These are phyloP conservation scores for Alloteropsis semialata DNA, from an alignment of 176 grass and related monocot species.

Conservation along the genomic window DNA sequence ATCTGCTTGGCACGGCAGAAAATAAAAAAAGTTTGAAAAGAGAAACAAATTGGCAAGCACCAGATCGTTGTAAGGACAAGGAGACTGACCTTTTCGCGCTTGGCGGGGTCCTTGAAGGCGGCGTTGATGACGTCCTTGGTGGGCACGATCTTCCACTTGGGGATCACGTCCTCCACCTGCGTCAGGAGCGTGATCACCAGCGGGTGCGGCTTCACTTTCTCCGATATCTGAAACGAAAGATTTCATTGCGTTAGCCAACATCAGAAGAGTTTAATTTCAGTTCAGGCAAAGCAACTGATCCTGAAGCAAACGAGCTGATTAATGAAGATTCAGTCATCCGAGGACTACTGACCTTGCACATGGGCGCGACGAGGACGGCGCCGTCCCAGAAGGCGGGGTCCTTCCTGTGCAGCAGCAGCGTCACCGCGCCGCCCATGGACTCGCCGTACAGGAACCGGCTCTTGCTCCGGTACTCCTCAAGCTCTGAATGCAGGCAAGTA, in stretches of 20 bases:
- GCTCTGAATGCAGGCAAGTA: constrained; percentile 3
- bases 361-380: constrained; percentile 74
- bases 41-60: not conserved
- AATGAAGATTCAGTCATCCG: too few species aligned
- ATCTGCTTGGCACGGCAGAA: constrained; percentile 46
- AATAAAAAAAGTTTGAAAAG: not conserved
- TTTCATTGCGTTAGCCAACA: not conserved
- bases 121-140: constrained; percentile 90
- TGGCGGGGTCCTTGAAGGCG: constrained; percentile 83
- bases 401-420: constrained; percentile 73
- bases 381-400: constrained; percentile 89
- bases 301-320: not conserved
- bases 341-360: constrained; percentile 68
- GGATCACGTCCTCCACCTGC: constrained; percentile 83
- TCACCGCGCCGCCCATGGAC: constrained; percentile 91
- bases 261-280: not conserved
- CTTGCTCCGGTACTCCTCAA: constrained; percentile 64
- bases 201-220: constrained; percentile 88
- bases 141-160: constrained; percentile 91
- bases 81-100: constrained; percentile 77
- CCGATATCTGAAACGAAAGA: constrained; percentile 70
- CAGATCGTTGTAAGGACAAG: too few species aligned
- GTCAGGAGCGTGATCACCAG: constrained; percentile 69
- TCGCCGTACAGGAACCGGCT: constrained; percentile 93
- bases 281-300: not conserved